Percentiles rank a stretch among this genome's conserved stretches.
These are phyloP conservation scores for Amylostereum areolatum DNA, from an alignment of 1,284 basidiomycete genomes.

Conservation along the genomic window DNA sequence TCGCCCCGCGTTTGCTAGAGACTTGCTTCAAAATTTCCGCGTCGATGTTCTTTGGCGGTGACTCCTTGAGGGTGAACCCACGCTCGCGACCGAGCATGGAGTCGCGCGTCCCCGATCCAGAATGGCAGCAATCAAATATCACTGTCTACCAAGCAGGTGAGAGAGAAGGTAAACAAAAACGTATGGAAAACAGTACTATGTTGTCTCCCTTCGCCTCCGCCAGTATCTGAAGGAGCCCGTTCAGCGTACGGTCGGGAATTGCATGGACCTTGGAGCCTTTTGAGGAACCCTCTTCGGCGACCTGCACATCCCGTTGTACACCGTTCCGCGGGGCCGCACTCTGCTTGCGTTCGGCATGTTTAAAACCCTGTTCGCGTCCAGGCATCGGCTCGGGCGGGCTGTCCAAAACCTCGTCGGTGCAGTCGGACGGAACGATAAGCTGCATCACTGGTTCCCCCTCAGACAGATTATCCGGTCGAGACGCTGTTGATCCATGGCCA, in stretches of 20 bases:
- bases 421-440: too few relatives aligned
- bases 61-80: neutral
- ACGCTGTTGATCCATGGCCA: constrained; percentile 33
- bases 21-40: neutral
- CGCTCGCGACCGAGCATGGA: neutral
- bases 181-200: constrained; percentile 20
- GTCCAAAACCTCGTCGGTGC: too few relatives aligned
- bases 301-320: too few relatives aligned
- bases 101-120: constrained; percentile 11
- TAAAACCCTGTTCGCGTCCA: too few relatives aligned
- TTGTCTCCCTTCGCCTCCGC: constrained; percentile 27
- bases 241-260: constrained; percentile 28
- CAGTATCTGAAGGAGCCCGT: constrained; percentile 23
- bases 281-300: too few relatives aligned
- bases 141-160: constrained; percentile 21
- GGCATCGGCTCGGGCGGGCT: too few relatives aligned
- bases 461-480: too few relatives aligned
- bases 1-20: neutral
- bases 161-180: neutral
- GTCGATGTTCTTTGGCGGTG: neutral
- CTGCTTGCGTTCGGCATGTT: too few relatives aligned
- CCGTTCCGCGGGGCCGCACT: too few relatives aligned
- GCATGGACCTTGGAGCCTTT: too few relatives aligned
- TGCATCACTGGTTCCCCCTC: too few relatives aligned
- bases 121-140: constrained; percentile 33